phyloP scores from a whole-genome alignment of 2,329 filamentous ascomycete species.

The Colletotrichum brevisporum region DNA sequence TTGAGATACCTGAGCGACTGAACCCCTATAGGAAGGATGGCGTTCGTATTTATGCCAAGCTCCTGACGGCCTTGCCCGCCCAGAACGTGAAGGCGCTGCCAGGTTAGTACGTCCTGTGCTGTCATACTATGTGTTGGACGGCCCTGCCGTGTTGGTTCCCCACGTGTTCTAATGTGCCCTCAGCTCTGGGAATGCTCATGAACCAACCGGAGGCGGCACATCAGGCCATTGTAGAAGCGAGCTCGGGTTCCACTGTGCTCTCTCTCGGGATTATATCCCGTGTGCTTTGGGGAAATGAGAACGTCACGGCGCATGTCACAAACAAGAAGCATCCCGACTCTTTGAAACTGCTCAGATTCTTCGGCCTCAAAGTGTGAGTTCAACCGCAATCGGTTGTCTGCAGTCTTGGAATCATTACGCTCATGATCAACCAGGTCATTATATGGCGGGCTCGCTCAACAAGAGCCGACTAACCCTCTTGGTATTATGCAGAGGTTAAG shows the following conservation, averaged over 20 bases:
- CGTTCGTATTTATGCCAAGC: conserved; percentile 74
- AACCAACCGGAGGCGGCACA: background rate
- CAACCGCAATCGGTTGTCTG: background rate
- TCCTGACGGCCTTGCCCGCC: conserved; percentile 73
- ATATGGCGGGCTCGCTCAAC: conserved; percentile 52
- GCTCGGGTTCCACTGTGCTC: conserved; percentile 31
- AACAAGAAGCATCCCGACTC: conserved; percentile 60
- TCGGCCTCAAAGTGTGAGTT: conserved; percentile 42
- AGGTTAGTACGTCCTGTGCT: conserved; percentile 49
- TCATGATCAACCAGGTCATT: conserved; percentile 44
- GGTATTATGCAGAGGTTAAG: conserved; percentile 50
- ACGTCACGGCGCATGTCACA: conserved; percentile 60
- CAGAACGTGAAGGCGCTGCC: conserved; percentile 75
- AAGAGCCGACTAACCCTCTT: conserved; percentile 49
- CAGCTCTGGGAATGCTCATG: conserved; percentile 27
- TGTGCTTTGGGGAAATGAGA: conserved; percentile 55
- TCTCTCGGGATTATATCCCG: conserved; percentile 49
- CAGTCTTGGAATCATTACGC: no score
- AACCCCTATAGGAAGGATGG: conserved; percentile 71
- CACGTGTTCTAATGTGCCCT: background rate
- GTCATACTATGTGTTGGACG: background rate
- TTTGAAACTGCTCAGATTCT: conserved; percentile 51
- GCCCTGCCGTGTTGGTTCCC: no score
- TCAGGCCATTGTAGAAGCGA: conserved; percentile 30
- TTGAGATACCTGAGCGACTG: conserved; percentile 69